These are phyloP conservation scores for Echinosphaeria canescens DNA, from an alignment of 2,329 filamentous ascomycete genomes.

Conservation along the genomic window DNA sequence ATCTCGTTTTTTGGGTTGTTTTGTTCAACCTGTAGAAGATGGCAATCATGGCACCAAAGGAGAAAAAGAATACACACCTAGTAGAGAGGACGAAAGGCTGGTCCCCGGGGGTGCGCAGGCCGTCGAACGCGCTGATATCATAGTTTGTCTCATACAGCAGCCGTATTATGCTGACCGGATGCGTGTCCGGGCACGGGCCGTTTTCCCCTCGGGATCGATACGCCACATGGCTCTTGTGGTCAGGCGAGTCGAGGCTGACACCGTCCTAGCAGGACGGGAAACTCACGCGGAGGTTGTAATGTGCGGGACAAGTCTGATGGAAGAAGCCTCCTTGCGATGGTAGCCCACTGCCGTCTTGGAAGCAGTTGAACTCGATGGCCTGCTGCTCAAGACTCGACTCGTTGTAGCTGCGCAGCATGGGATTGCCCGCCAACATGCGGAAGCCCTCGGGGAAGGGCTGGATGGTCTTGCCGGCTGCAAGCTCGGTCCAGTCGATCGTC, in stretches of 20 bases:
- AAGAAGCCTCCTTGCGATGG: conserved; percentile 2
- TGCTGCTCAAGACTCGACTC: conserved; percentile 16
- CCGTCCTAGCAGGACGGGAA: conserved; percentile 7
- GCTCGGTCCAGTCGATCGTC: conserved; percentile 15
- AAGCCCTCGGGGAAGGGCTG: conserved; percentile 38
- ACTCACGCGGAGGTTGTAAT: conserved; percentile 9
- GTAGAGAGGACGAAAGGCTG: conserved; percentile 34
- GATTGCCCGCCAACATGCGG: conserved; percentile 42
- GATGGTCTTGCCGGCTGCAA: conserved; percentile 20
- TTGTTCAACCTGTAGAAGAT: not conserved
- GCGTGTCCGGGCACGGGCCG: conserved; percentile 23
- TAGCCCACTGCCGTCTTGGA: conserved; percentile 1
- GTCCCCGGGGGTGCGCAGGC: conserved; percentile 16
- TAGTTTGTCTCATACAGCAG: conserved; percentile 39
- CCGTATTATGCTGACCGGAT: conserved; percentile 31
- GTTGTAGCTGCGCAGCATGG: conserved; percentile 24
- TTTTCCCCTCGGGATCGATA: conserved; percentile 23
- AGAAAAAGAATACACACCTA: no score
- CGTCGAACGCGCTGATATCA: conserved; percentile 24
- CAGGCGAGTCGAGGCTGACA: conserved; percentile 2
- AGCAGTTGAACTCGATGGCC: conserved; percentile 3
- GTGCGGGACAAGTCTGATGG: conserved; percentile 2
- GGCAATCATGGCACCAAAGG: conserved; percentile 10
- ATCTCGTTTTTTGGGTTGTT: not conserved
- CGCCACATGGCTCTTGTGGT: conserved; percentile 13